Base-by-base conservation (phyloP, 225 moss, liverwort and hornwort species). In the Thuidium tamariscinum region DNA sequence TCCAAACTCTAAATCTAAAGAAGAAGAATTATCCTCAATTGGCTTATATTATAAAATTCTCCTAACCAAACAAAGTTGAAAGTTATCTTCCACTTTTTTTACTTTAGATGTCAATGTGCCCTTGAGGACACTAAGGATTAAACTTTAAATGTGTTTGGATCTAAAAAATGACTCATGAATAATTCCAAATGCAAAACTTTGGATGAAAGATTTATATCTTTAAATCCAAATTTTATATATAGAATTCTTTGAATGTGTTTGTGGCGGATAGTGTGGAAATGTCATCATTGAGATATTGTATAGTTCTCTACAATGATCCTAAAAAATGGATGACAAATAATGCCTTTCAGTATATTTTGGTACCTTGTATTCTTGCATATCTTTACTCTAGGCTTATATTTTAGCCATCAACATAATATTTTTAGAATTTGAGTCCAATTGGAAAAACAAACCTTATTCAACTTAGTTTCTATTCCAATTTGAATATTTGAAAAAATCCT, bases 381-480 rank as follows among this genome's bases (percentile, higher is more conserved):
- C 22, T 4, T 21, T 37, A 7, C 3, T 12, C 7, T 37, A 37
- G 2, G 11, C 10, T 67, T 37, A 37, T 37, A 67, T 37, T 22
- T 37, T 12, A 37, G 37, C 37, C 67, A 67, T 37, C 21, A 37
- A 66, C 21, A 2, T 3, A 12, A 37, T 37, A 0, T 22, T 67
- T 11, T 22, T 37, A 36, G 21, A 67, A 37, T 37, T 37, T 21
- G 11, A 66, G 66, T 6, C 0, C 0, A 1, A 67, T 3, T 11
- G 37, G 22, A 2, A 67, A 67, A 67, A 20, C 12, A 67, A 20
- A 37, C 3, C 4, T 22, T 37, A 37, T 36, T 21, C 2, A 37
- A 0, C n/a, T n/a, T n/a, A n/a, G n/a, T n/a, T 22, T 2, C 1
- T 22, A 0, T 22, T 67, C 5, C 0, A 22, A 36, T 67, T 37